Base-by-base conservation (phyloP, 306 rosid genomes). In the Cajanus cajan region DNA sequence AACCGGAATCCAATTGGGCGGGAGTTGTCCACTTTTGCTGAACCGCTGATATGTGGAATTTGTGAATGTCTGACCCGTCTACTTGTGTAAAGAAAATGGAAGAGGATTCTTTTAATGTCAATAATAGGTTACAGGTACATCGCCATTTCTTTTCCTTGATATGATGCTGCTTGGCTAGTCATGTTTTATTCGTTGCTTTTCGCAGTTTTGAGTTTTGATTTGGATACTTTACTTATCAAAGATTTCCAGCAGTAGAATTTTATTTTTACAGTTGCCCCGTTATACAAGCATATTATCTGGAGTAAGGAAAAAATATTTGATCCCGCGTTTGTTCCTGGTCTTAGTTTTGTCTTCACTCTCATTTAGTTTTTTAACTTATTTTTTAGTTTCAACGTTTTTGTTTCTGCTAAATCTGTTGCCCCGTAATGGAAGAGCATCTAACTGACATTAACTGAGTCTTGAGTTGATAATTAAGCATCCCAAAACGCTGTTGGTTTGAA, bases 51-150 rank as follows among this genome's bases (percentile, higher is more conserved):
- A 37, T 80, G 68, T 78, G 85, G 58, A 78, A 83, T 75, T 44
- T 68, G 22, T 76, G 71, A 80, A 68, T 62, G 76, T 82, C 74
- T 65, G 39, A 80, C 76, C 40, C 59, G 13, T 78, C 62, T 28
- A 50, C 82, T 45, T 33, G 45, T 89, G 80, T 84, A 78, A 81
- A 76, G 81, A 85, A 81, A 83, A 69, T 54, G 73, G 70, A 68
- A 51, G 50, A 77, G 65, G 68, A 78, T 71, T 37, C 67, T 77
- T 59, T 64, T 68, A 82, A 74, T 66, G 51, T 44, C 48, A 68
- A 67, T 82, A 81, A 78, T 70, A 52, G 66, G 75, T 82, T 78
- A 82, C 81, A 50, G 74, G 85, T 82, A 80, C 74, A 76, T 68
- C 45, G 22, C 66, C 75, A 47, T 52, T 63, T 81, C 36, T 52